Evolutionary conservation across 208 protist species (phyloP), one percentile per base, ranked within the genome.

Genomic region (Leishmania gerbilli): DNA sequence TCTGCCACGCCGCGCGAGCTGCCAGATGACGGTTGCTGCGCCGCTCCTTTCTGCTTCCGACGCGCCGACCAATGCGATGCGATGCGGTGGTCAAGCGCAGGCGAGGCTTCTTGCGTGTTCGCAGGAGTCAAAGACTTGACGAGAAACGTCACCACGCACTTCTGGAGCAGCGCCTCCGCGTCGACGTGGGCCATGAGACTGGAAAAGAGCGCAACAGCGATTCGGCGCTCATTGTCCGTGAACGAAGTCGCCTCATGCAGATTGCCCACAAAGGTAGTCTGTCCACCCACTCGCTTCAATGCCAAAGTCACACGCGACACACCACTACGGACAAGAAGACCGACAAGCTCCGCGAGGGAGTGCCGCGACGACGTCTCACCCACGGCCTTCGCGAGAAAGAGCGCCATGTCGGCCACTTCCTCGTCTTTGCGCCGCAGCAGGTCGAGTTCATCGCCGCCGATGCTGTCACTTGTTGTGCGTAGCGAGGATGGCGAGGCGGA

Each of bases 361-460:
- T 78, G 74, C 15, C 34, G 34, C 2, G 91, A 91, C 7, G 84
- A 71, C 31, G 85, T 76, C 21, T 86, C 76, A 3, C 62, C 79
- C 1, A 92, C 80, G 1, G 90, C 75, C 17, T 84, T 77, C 24
- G 85, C 84, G 21, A 95, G 84, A 82, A 96, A 97, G 17, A 94
- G 60, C 19, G 80, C 91, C 89, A 96, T 93, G 75, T 97, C 94
- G 2, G 90, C 89, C 58, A 89, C 45, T 24, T 92, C 89, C 53
- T 97, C 94, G 31, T 97, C 91, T 40, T 89, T 87, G 21, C 90
- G 87, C n/a, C 83, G 85, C 45, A 97, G 87, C 55, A 95, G 79
- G 75, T 80, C 86, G 17, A 97, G 82, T 67, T 96, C 90, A 17
- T 88, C 86, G 31, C 84, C 88, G 79, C 92, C 85, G 21, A 90